These are phyloP conservation scores for Articulospora tetracladia DNA, from an alignment of 495 filamentous ascomycete genomes.

Conservation along the genomic window DNA sequence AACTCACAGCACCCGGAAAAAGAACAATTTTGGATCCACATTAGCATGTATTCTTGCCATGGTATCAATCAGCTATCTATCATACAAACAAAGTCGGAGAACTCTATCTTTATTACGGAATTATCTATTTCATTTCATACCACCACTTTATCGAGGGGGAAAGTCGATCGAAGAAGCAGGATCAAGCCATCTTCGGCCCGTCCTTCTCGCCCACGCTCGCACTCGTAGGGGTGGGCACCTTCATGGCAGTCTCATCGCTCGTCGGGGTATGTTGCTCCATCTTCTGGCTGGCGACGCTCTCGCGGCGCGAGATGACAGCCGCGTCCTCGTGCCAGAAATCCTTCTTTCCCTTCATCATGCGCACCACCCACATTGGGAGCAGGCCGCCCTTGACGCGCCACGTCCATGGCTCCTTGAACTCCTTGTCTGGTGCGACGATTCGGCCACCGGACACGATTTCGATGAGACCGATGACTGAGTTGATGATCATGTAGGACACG, in stretches of 20 bases:
- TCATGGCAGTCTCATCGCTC: neutral
- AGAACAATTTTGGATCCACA: neutral
- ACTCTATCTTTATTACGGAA: neutral
- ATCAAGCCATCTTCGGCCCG: neutral
- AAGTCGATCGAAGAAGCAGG: no score
- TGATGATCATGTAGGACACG: slow-evolving; percentile 65
- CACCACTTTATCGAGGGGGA: neutral
- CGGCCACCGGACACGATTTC: slow-evolving; percentile 55
- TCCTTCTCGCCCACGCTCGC: neutral
- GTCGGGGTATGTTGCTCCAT: neutral
- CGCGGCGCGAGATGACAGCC: neutral
- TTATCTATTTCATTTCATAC: neutral
- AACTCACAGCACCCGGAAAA: no score
- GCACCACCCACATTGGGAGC: neutral
- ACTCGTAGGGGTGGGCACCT: neutral
- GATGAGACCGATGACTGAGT: slow-evolving; percentile 58
- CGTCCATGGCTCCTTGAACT: slow-evolving; percentile 31
- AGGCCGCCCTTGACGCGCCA: neutral
- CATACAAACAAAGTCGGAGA: neutral
- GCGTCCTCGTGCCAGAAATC: slow-evolving; percentile 5
- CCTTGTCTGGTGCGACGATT: neutral
- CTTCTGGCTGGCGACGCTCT: neutral
- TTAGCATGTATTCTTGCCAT: neutral
- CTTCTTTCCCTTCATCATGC: neutral
- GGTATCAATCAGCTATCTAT: neutral